phyloP scores from a whole-genome alignment of 208 protist genomes.

The Sergeia podlipaevii region DNA sequence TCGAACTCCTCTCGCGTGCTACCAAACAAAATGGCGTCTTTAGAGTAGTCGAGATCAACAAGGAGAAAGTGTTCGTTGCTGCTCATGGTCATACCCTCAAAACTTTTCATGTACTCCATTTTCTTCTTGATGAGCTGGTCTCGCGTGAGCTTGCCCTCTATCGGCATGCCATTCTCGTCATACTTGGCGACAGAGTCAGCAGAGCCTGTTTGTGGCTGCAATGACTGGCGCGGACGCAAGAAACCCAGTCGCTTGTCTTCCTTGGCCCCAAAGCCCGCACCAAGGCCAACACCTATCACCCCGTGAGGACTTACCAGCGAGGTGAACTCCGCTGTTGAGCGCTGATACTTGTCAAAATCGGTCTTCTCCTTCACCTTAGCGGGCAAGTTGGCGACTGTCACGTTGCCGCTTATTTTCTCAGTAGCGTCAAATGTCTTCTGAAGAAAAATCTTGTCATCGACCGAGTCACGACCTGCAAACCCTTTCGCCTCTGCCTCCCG shows the following conservation, averaged over 20 bases:
- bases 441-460: slow-evolving; percentile 57
- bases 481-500: slow-evolving; percentile 43
- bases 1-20: slow-evolving; percentile 81
- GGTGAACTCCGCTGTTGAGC: slow-evolving; percentile 75
- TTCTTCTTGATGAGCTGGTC: slow-evolving; percentile 64
- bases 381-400: slow-evolving; percentile 68
- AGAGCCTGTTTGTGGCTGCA: slow-evolving; percentile 54
- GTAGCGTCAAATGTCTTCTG: slow-evolving; percentile 32
- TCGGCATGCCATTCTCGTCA: slow-evolving; percentile 62
- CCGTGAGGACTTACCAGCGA: slow-evolving; percentile 70
- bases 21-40: slow-evolving; percentile 80
- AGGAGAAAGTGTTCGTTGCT: slow-evolving; percentile 82
- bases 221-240: slow-evolving; percentile 54
- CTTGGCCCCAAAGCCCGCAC: slow-evolving; percentile 75
- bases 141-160: slow-evolving; percentile 57
- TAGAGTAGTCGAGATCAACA: slow-evolving; percentile 86
- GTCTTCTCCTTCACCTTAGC: slow-evolving; percentile 34
- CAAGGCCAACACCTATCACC: slow-evolving; percentile 42
- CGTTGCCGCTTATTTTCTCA: slow-evolving; percentile 30
- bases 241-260: slow-evolving; percentile 84
- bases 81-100: slow-evolving; percentile 77
- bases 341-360: slow-evolving; percentile 71
- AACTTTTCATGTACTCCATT: slow-evolving; percentile 76
- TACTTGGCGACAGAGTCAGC: slow-evolving; percentile 50
- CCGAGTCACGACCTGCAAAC: slow-evolving; percentile 50